These are phyloP conservation scores for Cetraspora pellucida DNA, from an alignment of 192 early-diverging fungal species.

Conservation along the genomic window DNA sequence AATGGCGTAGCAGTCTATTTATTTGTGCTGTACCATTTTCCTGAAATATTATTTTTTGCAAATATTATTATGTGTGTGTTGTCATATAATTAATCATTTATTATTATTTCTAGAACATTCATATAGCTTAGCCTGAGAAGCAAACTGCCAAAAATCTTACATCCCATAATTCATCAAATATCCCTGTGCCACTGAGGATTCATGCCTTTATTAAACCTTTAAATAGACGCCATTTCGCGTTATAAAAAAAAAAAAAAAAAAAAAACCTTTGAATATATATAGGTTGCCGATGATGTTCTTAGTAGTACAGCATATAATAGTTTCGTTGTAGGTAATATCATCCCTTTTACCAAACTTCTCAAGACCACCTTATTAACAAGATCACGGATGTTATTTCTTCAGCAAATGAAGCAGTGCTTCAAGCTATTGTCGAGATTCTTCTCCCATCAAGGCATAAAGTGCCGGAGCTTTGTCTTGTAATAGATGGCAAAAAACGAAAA, in stretches of 20 bases:
- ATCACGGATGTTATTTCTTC: conserved; percentile 32
- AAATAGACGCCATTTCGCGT: too few relatives aligned
- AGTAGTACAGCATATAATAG: background rate
- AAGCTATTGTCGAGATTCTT: conserved; percentile 37
- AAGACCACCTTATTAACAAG: conserved; percentile 35
- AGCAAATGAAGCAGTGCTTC: conserved; percentile 40
- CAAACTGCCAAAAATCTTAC: too few relatives aligned
- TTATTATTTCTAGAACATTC: too few relatives aligned
- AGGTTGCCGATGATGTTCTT: background rate
- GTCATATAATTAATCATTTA: too few relatives aligned
- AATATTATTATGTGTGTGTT: too few relatives aligned
- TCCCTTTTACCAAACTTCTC: background rate
- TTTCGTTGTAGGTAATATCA: background rate
- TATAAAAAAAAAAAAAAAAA: too few relatives aligned
- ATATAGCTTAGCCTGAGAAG: too few relatives aligned
- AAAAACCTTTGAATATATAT: too few relatives aligned
- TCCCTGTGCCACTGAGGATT: too few relatives aligned
- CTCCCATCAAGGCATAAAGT: conserved; percentile 33
- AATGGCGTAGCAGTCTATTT: background rate
- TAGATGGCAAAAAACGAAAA: conserved; percentile 36
- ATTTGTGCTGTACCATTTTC: too few relatives aligned
- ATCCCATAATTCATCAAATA: too few relatives aligned
- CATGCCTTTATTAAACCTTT: background rate
- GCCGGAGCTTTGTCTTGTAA: conserved; percentile 39
- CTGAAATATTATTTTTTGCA: too few relatives aligned